Percentiles rank a stretch among this genome's conserved stretches.
These are phyloP conservation scores for Xylaria nigripes DNA, from an alignment of 495 filamentous ascomycete species.

Conservation along the genomic window DNA sequence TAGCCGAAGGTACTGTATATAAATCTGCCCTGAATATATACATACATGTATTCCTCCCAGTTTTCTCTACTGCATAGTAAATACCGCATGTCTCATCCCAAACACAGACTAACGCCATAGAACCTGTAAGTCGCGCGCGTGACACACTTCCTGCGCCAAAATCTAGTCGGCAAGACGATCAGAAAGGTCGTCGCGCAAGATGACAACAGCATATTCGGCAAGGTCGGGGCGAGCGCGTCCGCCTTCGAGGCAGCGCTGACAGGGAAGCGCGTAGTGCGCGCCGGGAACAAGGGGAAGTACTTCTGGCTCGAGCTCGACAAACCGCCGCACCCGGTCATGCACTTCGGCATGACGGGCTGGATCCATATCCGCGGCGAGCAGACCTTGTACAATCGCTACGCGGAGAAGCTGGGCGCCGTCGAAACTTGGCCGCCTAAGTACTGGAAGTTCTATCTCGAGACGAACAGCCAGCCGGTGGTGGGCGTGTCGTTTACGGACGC, in stretches of 20 bases:
- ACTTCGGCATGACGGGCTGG: constrained; percentile 88
- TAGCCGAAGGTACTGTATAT: constrained; percentile 56
- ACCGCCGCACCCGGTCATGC: constrained; percentile 82
- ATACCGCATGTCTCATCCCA: background rate
- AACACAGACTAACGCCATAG: constrained; percentile 11
- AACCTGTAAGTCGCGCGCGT: constrained; percentile 59
- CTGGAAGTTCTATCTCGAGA: constrained; percentile 76
- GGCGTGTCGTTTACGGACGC: constrained; percentile 80
- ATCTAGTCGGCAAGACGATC: constrained; percentile 77
- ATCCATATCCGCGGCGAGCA: constrained; percentile 71
- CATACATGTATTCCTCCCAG: background rate
- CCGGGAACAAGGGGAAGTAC: constrained; percentile 88
- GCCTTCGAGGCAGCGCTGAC: constrained; percentile 64
- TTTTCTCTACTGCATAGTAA: background rate
- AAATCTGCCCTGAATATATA: background rate
- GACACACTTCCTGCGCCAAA: constrained; percentile 70
- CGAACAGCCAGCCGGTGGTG: constrained; percentile 44
- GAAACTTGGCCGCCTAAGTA: constrained; percentile 81
- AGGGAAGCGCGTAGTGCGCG: constrained; percentile 67
- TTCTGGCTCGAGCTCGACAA: constrained; percentile 59
- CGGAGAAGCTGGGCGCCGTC: constrained; percentile 52
- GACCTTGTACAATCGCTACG: constrained; percentile 59
- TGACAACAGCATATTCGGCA: constrained; percentile 77
- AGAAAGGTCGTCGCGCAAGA: constrained; percentile 59
- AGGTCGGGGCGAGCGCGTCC: constrained; percentile 67